Percentiles rank a stretch among this genome's conserved stretches.
These are phyloP conservation scores for Pythium scleroteichum DNA, from an alignment of 352 stramenopile genomes.

Conservation along the genomic window DNA sequence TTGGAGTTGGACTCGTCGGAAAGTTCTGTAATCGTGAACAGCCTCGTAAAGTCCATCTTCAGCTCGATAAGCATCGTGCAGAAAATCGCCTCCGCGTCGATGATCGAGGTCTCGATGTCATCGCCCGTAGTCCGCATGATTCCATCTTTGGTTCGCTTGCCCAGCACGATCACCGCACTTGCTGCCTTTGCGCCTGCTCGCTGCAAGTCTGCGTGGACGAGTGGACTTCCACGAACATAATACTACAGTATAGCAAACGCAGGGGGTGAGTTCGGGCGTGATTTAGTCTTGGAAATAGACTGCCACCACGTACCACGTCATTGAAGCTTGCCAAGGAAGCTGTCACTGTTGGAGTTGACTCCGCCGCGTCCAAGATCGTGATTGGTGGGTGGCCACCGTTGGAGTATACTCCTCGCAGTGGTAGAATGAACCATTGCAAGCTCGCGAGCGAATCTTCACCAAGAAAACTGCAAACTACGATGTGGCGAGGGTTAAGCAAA, in stretches of 20 bases:
- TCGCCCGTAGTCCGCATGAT: constrained; percentile 35
- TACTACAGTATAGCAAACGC: constrained; percentile 46
- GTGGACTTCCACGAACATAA: constrained; percentile 75
- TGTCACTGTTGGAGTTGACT: constrained; percentile 55
- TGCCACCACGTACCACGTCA: constrained; percentile 68
- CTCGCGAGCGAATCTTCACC: constrained; percentile 74
- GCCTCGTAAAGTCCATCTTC: constrained; percentile 84
- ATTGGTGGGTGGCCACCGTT: constrained; percentile 57
- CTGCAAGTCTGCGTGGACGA: constrained; percentile 79
- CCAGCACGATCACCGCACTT: constrained; percentile 75
- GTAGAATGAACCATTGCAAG: constrained; percentile 76
- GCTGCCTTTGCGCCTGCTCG: constrained; percentile 79
- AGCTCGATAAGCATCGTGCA: constrained; percentile 85
- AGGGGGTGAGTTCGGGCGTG: too few relatives aligned
- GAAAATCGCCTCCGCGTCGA: constrained; percentile 84
- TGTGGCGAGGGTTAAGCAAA: constrained; percentile 63
- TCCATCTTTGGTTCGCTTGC: constrained; percentile 56
- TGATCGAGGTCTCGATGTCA: constrained; percentile 71
- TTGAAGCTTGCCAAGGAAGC: constrained; percentile 50
- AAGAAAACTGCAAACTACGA: constrained; percentile 85
- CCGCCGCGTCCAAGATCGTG: constrained; percentile 74
- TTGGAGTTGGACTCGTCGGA: constrained; percentile 86
- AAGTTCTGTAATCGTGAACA: constrained; percentile 87
- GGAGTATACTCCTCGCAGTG: constrained; percentile 54
- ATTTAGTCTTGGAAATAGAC: too few relatives aligned